A percentile compares a stretch with the other conserved stretches of the same genome.
Evolutionary conservation across 192 early-diverging fungal species (phyloP).

Genomic region (Podila epigama): DNA sequence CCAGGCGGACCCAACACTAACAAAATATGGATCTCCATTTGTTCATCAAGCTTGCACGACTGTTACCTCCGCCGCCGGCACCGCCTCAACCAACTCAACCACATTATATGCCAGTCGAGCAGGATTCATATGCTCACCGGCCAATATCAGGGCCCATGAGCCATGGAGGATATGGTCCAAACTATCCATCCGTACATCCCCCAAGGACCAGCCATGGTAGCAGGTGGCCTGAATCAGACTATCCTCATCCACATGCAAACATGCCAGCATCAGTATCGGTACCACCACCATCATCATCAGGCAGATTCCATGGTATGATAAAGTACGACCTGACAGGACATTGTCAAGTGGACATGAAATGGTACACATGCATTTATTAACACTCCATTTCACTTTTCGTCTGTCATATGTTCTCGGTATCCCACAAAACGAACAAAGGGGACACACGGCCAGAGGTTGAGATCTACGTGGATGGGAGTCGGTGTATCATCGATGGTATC

Average conservation of each 20-base stretch:
- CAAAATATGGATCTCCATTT: not conserved
- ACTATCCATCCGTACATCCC: not conserved
- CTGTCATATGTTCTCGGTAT: no score
- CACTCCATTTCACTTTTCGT: no score
- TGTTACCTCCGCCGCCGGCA: not conserved
- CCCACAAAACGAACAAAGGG: no score
- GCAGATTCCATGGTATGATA: constrained; percentile 28
- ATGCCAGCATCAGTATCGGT: no score
- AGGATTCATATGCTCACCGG: not conserved
- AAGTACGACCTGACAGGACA: no score
- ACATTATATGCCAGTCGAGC: not conserved
- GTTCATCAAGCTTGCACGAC: constrained; percentile 16
- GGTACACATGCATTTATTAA: no score
- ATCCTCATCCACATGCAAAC: constrained; percentile 5
- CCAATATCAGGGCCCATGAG: not conserved
- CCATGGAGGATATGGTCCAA: not conserved
- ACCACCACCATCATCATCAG: no score
- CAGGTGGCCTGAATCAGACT: constrained; percentile 22
- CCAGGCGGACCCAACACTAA: not conserved
- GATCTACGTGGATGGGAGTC: constrained; percentile 34
- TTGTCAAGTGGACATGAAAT: no score
- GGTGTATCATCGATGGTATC: constrained; percentile 43
- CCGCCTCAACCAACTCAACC: not conserved
- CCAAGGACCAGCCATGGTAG: not conserved
- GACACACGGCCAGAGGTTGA: constrained; percentile 28